Base-by-base conservation (phyloP, 331 rosid species). In the Quercus phellos region DNA sequence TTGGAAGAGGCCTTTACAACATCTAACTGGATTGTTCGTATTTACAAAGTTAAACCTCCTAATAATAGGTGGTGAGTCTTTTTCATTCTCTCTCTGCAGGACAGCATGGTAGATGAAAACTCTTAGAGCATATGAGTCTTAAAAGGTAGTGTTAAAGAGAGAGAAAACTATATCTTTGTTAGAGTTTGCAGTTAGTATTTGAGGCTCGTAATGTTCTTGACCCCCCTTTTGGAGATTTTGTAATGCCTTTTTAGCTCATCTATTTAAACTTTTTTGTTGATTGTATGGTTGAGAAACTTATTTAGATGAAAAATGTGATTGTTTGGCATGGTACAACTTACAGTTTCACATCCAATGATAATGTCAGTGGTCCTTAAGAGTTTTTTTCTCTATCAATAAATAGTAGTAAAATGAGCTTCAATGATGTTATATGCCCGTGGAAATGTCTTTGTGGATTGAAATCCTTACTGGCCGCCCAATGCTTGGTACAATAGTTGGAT, bases 1-100 rank as follows among this genome's bases (percentile, higher is more conserved):
- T 84, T 95, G 93, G 99, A 95, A 87, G 99, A 95, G 96, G 98
- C 99, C 0, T 90, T 89, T 82, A 95, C 99, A 34, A 95, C 99
- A 27, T 90, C 94, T 30, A 95, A 95, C 80, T 95, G 99, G 99
- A 95, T 95, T 77, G 97, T 95, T 79, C 99, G 99, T 80, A 95
- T 95, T 81, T 95, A 95, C 81, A 95, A 92, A 90, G 99, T 95
- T 54, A 95, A 95, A 83, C 99, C 99, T 72, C 99, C 97, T 27
- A 93, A 95, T 53, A 95, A 95, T 79, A 89, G 99, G 94, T 88
- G 98, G 97, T 95, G 82, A 87, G 38, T 38, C 80, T 59, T 51
- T 26, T 80, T 16, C 69, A 18, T 22, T 51, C 64, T 68, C 61
- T 84, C 68, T 80, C 51, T 55, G 84, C 87, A 84, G 80, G 84